Evolutionary conservation across 75 land plant genomes (phyloP).

Genomic region (Azolla pinnata): DNA sequence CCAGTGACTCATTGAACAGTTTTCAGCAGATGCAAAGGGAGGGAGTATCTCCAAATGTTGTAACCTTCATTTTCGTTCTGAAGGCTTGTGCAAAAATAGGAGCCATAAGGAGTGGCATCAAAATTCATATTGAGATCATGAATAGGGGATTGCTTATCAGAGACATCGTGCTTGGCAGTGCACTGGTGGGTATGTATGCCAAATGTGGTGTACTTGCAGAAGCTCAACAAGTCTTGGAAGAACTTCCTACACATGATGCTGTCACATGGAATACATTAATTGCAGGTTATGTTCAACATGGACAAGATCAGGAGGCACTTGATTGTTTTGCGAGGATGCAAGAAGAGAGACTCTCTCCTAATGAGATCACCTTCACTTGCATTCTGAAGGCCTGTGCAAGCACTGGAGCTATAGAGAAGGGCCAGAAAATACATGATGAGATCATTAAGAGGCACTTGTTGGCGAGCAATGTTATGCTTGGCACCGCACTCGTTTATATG

Average conservation of each 20-base stretch:
- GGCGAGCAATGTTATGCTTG: background rate
- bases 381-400: conserved; percentile 12
- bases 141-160: conserved; percentile 8
- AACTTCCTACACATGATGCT: conserved; percentile 10
- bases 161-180: conserved; percentile 4
- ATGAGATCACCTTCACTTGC: conserved; percentile 9
- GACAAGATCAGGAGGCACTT: conserved; percentile 14
- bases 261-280: conserved; percentile 25
- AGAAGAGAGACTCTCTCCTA: conserved; percentile 11
- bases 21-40: conserved; percentile 39
- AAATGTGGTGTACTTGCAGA: conserved; percentile 16
- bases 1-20: conserved; percentile 30
- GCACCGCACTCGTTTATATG: conserved; percentile 38
- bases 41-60: conserved; percentile 27
- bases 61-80: conserved; percentile 45
- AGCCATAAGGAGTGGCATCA: conserved; percentile 38
- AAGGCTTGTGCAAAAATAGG: conserved; percentile 56
- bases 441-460: conserved; percentile 7
- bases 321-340: conserved; percentile 13
- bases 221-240: conserved; percentile 24
- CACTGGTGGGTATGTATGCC: conserved; percentile 11
- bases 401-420: conserved; percentile 10
- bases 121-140: conserved; percentile 12
- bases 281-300: conserved; percentile 7
- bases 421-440: conserved; percentile 13